These are phyloP conservation scores for Rhizopogon roseolus DNA, from an alignment of 768 basidiomycete genomes.

Conservation along the genomic window DNA sequence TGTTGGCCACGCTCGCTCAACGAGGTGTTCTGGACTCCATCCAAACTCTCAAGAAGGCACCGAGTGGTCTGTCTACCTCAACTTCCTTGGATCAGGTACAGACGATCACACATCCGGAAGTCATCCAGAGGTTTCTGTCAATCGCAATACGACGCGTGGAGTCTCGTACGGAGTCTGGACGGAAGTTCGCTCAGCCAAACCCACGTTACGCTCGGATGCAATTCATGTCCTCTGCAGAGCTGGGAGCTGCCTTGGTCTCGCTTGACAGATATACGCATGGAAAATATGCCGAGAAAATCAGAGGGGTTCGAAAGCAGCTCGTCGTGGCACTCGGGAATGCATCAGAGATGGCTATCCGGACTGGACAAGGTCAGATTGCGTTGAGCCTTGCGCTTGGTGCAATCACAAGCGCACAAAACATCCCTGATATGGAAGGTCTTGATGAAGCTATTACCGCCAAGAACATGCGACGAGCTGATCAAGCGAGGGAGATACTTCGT, in stretches of 20 bases:
- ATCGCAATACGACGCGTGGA: constrained; percentile 13
- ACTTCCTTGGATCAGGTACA: constrained; percentile 15
- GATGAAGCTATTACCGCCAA: not conserved
- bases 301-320: constrained; percentile 20
- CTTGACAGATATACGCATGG: constrained; percentile 24
- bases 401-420: not conserved
- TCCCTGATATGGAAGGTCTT: not conserved
- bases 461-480: not conserved
- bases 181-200: constrained; percentile 13
- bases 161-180: constrained; percentile 19
- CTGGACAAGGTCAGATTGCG: not conserved
- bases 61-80: constrained; percentile 11
- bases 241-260: constrained; percentile 22
- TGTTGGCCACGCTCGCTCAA: constrained; percentile 24
- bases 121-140: constrained; percentile 15
- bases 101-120: constrained; percentile 15
- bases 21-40: constrained; percentile 15
- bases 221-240: constrained; percentile 25
- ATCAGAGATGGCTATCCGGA: constrained; percentile 24
- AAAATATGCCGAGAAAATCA: constrained; percentile 10
- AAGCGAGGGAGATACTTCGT: not conserved
- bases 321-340: constrained; percentile 29
- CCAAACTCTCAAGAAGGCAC: constrained; percentile 12
- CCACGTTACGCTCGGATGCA: constrained; percentile 18
- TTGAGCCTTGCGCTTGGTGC: constrained; percentile 1